phyloP scores from a whole-genome alignment of 345 rosid species.

The Corchorus olitorius region DNA sequence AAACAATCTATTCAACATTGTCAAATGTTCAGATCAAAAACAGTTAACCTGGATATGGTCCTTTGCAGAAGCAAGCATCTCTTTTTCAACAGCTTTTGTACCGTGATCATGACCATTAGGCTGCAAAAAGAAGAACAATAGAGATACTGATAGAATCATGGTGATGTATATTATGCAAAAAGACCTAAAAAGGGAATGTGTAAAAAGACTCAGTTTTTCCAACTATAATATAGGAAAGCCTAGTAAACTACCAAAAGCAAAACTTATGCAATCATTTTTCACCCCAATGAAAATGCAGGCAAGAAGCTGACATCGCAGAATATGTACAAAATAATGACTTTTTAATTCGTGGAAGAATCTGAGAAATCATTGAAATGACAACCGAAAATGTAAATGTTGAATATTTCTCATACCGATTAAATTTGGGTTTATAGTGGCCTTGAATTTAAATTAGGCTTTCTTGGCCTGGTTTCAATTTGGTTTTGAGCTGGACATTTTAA shows the following conservation, averaged over 20 bases:
- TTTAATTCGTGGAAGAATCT: background rate
- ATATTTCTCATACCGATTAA: background rate
- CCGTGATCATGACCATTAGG: slow-evolving; percentile 90
- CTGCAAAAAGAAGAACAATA: slow-evolving; percentile 41
- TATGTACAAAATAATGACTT: background rate
- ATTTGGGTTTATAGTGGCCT: background rate
- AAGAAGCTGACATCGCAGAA: background rate
- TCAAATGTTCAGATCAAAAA: slow-evolving; percentile 18
- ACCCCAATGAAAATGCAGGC: background rate
- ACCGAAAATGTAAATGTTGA: background rate
- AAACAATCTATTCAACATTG: slow-evolving; percentile 9
- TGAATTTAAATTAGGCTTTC: background rate
- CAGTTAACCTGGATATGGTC: slow-evolving; percentile 83
- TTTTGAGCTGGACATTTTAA: background rate
- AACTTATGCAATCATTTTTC: background rate
- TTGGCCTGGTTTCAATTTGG: background rate
- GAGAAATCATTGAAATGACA: background rate
- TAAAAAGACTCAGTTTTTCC: background rate
- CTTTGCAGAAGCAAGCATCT: slow-evolving; percentile 74
- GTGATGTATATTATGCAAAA: background rate
- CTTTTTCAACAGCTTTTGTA: slow-evolving; percentile 57
- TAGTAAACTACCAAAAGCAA: background rate
- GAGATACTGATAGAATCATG: background rate
- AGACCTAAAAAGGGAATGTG: background rate
- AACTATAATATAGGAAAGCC: background rate